Evolutionary conservation across 441 rosid genomes (phyloP), one percentile per base, ranked within the genome.

Genomic region (Erodium texanum): DNA sequence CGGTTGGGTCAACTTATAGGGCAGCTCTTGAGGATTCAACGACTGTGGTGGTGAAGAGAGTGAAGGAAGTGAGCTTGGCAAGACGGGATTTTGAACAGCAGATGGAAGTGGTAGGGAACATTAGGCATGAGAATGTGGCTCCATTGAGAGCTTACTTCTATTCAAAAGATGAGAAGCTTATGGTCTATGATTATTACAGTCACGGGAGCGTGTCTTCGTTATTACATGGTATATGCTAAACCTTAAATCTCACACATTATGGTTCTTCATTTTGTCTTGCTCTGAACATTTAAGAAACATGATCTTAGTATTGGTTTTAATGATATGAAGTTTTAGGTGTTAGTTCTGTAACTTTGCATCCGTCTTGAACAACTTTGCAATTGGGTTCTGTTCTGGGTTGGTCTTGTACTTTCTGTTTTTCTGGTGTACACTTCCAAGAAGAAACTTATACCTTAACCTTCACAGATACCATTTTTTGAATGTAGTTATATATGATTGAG

Each of bases 131-230:
- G 71, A 88, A 93, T 54, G 83, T 91, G 70, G 81, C 82, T 63
- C 81, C 88, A 0, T 65, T 93, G 3, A 83, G 97, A 48, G 99
- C 97, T 12, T 93, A 89, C 79, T 90, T 84, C 72, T 85, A 85
- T 71, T 87, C 98, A 10, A 90, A 90, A 73, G 98, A 93, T 73
- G 93, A 93, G 85, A 93, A 87, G 81, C 90, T 93, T 45, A 77
- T 86, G 70, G 90, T 93, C 3, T 82, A 82, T 36, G 97, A 91
- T 77, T 89, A 79, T 73, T 80, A 78, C 58, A 71, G 82, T 8
- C 73, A 45, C 3, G 85, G 93, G 66, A 87, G 96, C 38, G 81
- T 88, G 24, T 86, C 90, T 45, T 71, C 82, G 64, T 73, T 82
- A 78, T 71, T 93, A 41, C 96, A 90, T 69, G 92, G 98, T 90